Evolutionary conservation across 495 filamentous ascomycete species (phyloP).

Genomic region (Daldinia decipiens): DNA sequence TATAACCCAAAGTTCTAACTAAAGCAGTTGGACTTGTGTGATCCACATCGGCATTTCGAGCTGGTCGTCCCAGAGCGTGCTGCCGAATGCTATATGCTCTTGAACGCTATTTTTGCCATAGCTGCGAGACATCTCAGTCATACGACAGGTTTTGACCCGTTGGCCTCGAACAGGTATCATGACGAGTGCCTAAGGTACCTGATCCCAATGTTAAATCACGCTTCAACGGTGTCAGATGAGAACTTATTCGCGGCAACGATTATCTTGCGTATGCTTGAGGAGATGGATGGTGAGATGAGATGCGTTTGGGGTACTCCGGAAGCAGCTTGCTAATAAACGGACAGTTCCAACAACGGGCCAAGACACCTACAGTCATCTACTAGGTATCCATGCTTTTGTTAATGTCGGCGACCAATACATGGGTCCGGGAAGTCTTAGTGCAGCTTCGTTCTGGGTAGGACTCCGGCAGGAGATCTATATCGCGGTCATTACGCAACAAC

Average conservation of each 20-base stretch:
- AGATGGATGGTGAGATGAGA: conserved; percentile 63
- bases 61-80: conserved; percentile 63
- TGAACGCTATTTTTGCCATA: conserved; percentile 68
- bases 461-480: conserved; percentile 67
- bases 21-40: conserved; percentile 66
- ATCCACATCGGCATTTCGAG: conserved; percentile 64
- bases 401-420: conserved; percentile 52
- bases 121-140: conserved; percentile 65
- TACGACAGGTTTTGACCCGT: conserved; percentile 57
- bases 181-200: conserved; percentile 61
- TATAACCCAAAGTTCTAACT: conserved; percentile 22
- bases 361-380: conserved; percentile 59
- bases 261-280: conserved; percentile 69
- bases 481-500: conserved; percentile 62
- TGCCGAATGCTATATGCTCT: conserved; percentile 59
- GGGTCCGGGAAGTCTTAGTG: conserved; percentile 54
- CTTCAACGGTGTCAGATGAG: conserved; percentile 65
- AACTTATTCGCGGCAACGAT: conserved; percentile 70
- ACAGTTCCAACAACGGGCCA: conserved; percentile 52
- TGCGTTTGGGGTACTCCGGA: not conserved
- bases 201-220: conserved; percentile 60
- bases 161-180: conserved; percentile 60
- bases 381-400: conserved; percentile 62
- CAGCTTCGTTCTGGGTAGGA: conserved; percentile 67
- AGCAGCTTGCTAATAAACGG: conserved; percentile 23